phyloP scores from a whole-genome alignment of 805 yeast genomes.

The Kazachstania kunashirensis region DNA sequence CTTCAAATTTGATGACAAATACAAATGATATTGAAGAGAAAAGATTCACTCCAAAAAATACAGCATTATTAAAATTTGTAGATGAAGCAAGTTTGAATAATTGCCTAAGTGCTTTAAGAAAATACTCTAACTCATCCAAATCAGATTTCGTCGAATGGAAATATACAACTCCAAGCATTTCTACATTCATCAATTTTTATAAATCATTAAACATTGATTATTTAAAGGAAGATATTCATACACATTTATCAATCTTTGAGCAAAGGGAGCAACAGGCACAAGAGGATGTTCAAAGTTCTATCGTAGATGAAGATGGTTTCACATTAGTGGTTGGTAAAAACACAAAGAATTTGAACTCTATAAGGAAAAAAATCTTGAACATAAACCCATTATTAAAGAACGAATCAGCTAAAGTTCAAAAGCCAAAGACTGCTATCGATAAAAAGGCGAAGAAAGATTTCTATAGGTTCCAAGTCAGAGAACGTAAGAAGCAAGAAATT shows the following conservation, averaged over 20 bases:
- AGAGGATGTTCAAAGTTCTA: conserved; percentile 44
- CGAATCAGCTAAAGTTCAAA: conserved; percentile 16
- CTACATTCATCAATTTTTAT: conserved; percentile 36
- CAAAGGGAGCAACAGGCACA: conserved; percentile 54
- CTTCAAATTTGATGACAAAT: conserved; percentile 43
- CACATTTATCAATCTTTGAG: conserved; percentile 58
- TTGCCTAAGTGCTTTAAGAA: conserved; percentile 47
- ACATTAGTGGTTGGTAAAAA: conserved; percentile 82
- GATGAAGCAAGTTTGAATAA: conserved; percentile 52
- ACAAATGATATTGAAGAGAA: conserved; percentile 21
- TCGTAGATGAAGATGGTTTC: conserved; percentile 90
- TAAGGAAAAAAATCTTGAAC: conserved; percentile 27
- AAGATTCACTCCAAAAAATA: conserved; percentile 55
- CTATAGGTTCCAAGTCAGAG: conserved; percentile 93
- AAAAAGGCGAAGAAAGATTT: conserved; percentile 75
- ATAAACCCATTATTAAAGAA: conserved; percentile 28
- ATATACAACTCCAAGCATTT: conserved; percentile 28
- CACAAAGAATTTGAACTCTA: conserved; percentile 55
- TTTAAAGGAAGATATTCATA: conserved; percentile 48
- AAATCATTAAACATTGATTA: conserved; percentile 39
- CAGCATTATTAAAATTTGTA: conserved; percentile 64
- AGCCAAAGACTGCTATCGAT: conserved; percentile 38
- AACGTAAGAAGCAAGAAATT: conserved; percentile 86
- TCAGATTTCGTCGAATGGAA: conserved; percentile 31
- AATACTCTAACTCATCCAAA: conserved; percentile 30